Percentiles rank a stretch among this genome's conserved stretches.
These are phyloP conservation scores for Aspergillus hortae DNA, from an alignment of 2,329 filamentous ascomycete species.

Conservation along the genomic window DNA sequence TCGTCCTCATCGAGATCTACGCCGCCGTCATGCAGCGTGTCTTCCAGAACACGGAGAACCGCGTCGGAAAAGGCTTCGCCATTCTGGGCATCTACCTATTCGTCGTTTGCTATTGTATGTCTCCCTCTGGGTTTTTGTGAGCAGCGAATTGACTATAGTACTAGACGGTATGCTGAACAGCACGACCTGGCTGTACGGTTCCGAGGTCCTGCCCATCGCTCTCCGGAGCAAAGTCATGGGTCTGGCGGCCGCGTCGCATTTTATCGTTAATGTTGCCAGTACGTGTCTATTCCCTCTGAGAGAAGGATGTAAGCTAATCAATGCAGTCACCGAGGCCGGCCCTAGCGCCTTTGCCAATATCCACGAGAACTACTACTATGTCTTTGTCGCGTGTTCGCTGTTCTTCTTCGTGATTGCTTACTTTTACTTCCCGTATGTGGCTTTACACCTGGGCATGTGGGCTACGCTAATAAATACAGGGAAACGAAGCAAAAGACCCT, in stretches of 20 bases:
- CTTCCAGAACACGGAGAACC: constrained; percentile 55
- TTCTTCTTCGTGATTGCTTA: constrained; percentile 53
- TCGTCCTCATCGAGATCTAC: constrained; percentile 58
- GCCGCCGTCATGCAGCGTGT: constrained; percentile 56
- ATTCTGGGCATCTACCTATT: constrained; percentile 59
- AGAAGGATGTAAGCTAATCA: background rate
- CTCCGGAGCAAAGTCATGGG: constrained; percentile 56
- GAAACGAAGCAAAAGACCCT: constrained; percentile 49
- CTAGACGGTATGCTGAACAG: constrained; percentile 52
- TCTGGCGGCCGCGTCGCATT: constrained; percentile 51
- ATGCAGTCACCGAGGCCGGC: constrained; percentile 49
- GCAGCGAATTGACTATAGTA: background rate
- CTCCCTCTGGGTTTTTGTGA: background rate
- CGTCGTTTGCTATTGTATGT: constrained; percentile 52
- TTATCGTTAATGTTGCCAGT: constrained; percentile 53
- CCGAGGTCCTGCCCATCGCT: constrained; percentile 53
- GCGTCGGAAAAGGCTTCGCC: constrained; percentile 57
- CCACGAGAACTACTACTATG: constrained; percentile 59
- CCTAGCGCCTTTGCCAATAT: constrained; percentile 57
- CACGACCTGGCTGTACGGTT: constrained; percentile 55
- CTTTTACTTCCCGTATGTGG: constrained; percentile 51
- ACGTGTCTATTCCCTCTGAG: constrained; percentile 8
- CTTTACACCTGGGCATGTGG: background rate
- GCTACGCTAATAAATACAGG: constrained; percentile 16
- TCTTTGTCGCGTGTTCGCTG: constrained; percentile 52